A percentile compares a stretch with the other conserved stretches of the same genome.
Conservation (phyloP, 176 grass and related monocot species). For the Lolium rigidum region DNA sequence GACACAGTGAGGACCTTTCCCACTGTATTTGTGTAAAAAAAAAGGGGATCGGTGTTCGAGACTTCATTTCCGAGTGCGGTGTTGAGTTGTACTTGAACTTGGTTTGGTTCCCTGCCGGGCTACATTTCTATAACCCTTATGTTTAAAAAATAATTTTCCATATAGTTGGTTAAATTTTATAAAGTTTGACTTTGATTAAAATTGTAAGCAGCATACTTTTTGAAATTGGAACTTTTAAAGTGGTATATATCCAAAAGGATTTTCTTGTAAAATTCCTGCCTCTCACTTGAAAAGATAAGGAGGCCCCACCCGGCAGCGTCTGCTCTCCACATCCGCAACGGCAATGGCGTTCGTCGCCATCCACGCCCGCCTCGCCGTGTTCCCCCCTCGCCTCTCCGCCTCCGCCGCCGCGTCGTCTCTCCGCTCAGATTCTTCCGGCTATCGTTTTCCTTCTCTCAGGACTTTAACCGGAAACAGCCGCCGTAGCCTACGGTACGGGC, state of each 20-base stretch:
- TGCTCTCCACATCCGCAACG: slow-evolving; percentile 16
- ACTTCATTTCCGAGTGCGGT: too few species aligned
- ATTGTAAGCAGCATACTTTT: neutral
- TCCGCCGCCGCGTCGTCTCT: neutral
- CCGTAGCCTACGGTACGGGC: slow-evolving; percentile 12
- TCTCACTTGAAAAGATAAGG: slow-evolving; percentile 36
- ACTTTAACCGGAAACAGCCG: neutral
- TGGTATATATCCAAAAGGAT: neutral
- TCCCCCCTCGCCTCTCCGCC: neutral
- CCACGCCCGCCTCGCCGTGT: slow-evolving; percentile 27
- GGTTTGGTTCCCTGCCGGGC: too few species aligned
- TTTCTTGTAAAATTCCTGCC: neutral
- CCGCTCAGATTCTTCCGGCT: neutral
- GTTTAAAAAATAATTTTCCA: too few species aligned
- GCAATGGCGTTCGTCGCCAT: slow-evolving; percentile 50
- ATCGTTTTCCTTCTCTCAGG: neutral
- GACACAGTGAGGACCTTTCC: too few species aligned
- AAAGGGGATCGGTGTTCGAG: too few species aligned
- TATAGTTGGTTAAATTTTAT: too few species aligned
- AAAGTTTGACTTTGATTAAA: too few species aligned
- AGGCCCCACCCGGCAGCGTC: slow-evolving; percentile 49
- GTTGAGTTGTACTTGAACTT: too few species aligned
- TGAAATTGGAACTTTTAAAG: neutral
- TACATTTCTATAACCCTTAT: too few species aligned
- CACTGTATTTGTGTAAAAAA: too few species aligned